A percentile compares a stretch with the other conserved stretches of the same genome.
phyloP scores from a whole-genome alignment of 257 asterid species.

The Gentiana macrophylla region DNA sequence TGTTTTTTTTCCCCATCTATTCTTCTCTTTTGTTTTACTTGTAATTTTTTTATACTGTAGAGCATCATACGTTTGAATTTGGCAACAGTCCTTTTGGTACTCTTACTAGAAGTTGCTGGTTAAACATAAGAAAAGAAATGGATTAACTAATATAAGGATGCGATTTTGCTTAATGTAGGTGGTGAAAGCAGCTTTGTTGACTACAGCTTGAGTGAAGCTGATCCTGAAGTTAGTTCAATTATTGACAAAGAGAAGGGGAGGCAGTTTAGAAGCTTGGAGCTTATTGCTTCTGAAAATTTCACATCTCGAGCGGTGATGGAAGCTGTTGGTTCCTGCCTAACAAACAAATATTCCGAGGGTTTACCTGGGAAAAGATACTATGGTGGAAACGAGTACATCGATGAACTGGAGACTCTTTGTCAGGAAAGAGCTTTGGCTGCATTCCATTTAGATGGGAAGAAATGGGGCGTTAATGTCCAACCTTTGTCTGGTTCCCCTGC shows the following conservation, averaged over 20 bases:
- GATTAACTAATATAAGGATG: not conserved
- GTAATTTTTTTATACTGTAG: not conserved
- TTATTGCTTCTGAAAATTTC: constrained; percentile 94
- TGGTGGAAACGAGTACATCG: constrained; percentile 87
- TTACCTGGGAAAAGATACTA: constrained; percentile 93
- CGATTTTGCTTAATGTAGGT: constrained; percentile 24
- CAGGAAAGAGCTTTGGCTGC: constrained; percentile 93
- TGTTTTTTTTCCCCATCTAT: not conserved
- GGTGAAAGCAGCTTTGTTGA: constrained; percentile 47
- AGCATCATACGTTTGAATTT: not conserved
- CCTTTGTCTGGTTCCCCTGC: constrained; percentile 98
- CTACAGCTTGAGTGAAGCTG: constrained; percentile 51
- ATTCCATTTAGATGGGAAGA: constrained; percentile 56
- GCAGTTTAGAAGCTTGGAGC: constrained; percentile 81
- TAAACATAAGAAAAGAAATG: too few species aligned
- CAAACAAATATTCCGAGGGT: constrained; percentile 94
- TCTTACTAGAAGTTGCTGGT: not conserved
- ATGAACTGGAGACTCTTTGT: constrained; percentile 84
- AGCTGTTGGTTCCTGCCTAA: constrained; percentile 98
- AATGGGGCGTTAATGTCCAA: constrained; percentile 96
- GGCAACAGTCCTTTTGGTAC: not conserved
- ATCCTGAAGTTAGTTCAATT: constrained; percentile 63
- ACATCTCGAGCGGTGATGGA: constrained; percentile 99
- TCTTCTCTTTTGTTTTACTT: not conserved
- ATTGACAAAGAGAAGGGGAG: constrained; percentile 80